These are phyloP conservation scores for Anthracocystis panici-leucophaei DNA, from an alignment of 1,284 basidiomycete genomes.

Conservation along the genomic window DNA sequence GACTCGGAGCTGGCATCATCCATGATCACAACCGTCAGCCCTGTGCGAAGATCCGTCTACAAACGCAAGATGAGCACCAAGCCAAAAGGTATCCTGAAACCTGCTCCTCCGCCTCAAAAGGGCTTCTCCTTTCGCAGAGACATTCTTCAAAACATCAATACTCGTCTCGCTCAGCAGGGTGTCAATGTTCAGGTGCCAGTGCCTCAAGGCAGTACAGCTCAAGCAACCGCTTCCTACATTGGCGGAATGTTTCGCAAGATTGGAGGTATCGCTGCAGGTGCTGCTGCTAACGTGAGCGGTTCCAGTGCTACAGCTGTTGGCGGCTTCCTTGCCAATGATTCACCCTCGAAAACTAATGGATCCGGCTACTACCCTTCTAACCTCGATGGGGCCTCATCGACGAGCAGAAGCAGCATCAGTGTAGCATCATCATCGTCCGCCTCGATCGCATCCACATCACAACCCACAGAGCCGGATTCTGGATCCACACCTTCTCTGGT, in stretches of 20 bases:
- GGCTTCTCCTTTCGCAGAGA: slow-evolving; percentile 64
- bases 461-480: slow-evolving; percentile 16
- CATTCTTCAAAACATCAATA: slow-evolving; percentile 63
- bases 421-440: slow-evolving; percentile 11
- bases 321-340: slow-evolving; percentile 23
- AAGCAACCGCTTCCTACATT: slow-evolving; percentile 53
- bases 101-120: slow-evolving; percentile 58
- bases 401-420: slow-evolving; percentile 17
- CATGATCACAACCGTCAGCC: slow-evolving; percentile 37
- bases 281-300: slow-evolving; percentile 46
- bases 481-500: slow-evolving; percentile 12
- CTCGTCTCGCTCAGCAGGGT: slow-evolving; percentile 66
- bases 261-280: slow-evolving; percentile 54
- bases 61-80: slow-evolving; percentile 42
- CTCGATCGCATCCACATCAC: slow-evolving; percentile 9
- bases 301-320: slow-evolving; percentile 26
- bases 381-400: background rate
- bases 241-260: slow-evolving; percentile 61
- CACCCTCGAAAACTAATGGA: slow-evolving; percentile 17
- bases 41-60: slow-evolving; percentile 49
- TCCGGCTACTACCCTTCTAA: background rate
- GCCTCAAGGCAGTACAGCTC: slow-evolving; percentile 50
- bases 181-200: slow-evolving; percentile 65
- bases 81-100: slow-evolving; percentile 62
- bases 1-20: slow-evolving; percentile 24